A percentile compares a stretch with the other conserved stretches of the same genome.
phyloP scores from a whole-genome alignment of 1,139 yeast species.

The Candida smagusa region DNA sequence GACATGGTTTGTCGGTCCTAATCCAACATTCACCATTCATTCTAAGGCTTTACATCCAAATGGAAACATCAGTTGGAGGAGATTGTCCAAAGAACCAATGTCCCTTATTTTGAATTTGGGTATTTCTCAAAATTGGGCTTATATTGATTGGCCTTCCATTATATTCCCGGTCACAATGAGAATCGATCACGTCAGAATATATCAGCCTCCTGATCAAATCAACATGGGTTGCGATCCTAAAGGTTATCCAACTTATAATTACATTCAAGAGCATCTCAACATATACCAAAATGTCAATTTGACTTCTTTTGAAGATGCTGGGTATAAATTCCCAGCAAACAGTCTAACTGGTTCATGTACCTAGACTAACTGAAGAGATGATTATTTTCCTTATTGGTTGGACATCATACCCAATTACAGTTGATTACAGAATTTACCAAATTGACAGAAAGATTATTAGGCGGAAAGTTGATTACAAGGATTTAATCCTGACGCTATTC shows the following conservation, averaged over 20 bases:
- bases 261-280: constrained; percentile 21
- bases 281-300: constrained; percentile 20
- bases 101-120: constrained; percentile 26
- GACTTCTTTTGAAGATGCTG: constrained; percentile 22
- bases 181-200: constrained; percentile 23
- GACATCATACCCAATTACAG: no score
- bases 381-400: no score
- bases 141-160: constrained; percentile 27
- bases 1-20: constrained; percentile 25
- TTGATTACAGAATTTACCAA: constrained; percentile 1
- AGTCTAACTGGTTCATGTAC: constrained; percentile 11
- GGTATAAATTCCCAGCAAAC: constrained; percentile 24
- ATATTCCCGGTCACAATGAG: constrained; percentile 23
- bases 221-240: constrained; percentile 26
- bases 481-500: no score
- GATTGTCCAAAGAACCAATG: constrained; percentile 27
- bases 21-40: constrained; percentile 24
- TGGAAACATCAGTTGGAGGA: constrained; percentile 26
- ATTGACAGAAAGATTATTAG: no score
- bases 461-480: neutral
- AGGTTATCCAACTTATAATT: constrained; percentile 22
- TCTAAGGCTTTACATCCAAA: constrained; percentile 25
- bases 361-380: no score
- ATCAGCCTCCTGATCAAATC: constrained; percentile 22
- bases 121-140: constrained; percentile 29